Evolutionary conservation across 768 basidiomycete genomes (phyloP), one percentile per base, ranked within the genome.

Genomic region (Daedaleopsis nitida): DNA sequence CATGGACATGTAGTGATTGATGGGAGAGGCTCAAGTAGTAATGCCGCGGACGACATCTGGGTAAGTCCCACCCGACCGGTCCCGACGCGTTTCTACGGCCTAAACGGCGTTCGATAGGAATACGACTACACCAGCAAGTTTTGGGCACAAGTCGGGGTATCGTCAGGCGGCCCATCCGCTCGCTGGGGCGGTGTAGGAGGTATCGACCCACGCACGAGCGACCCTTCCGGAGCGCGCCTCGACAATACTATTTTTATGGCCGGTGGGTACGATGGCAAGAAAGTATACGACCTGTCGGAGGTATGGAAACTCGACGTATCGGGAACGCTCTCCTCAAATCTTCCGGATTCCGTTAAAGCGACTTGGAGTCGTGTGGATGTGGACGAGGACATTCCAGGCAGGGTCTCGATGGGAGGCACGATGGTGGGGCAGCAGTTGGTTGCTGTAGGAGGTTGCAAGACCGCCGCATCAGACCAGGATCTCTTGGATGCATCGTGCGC

Each of bases 101-200:
- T 38, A 6, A 37, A 47, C 42, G 17, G 17, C 39, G 5, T 42
- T 42, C 17, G 39, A 12, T 42, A 92, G 90, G 90, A 91, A 74
- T 94, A 80, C 67, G 88, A 91, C 72, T 92, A 86, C 67, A 81
- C 71, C 59, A 87, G 86, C 66, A 78, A 91, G 59, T 93, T 93
- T 69, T 94, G 92, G 92, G 80, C 86, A 0, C 65, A 82, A 67
- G 83, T 92, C 37, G 65, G 63, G 17, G 65, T 89, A 5, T 77
- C 83, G 12, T 70, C 81, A 19, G 80, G 78, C 24, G 76, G 79
- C 6, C 91, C 91, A 37, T 76, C 85, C 24, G 70, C 87, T 54
- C 80, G 89, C 21, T 92, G 84, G 83, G 86, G 86, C 45, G 86
- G 90, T 1, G 82, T 83, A 17, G 92, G 92, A 51, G 92, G 92